phyloP scores from a whole-genome alignment of 108 stramenopile genomes.

The Ochromonas danica region DNA sequence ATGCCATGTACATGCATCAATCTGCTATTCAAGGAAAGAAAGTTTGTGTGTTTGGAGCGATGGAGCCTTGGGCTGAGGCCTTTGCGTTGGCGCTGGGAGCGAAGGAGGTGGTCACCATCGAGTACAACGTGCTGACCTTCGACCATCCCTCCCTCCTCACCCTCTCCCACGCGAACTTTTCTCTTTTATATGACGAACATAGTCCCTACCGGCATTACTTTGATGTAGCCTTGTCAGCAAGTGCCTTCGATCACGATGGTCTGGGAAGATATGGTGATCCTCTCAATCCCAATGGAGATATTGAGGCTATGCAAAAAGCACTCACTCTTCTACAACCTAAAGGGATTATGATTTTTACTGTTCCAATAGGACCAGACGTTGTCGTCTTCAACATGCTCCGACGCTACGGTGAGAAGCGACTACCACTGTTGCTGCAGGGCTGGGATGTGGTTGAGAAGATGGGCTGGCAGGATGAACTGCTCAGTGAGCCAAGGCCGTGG shows the following conservation, averaged over 20 bases:
- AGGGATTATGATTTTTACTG: slow-evolving; percentile 34
- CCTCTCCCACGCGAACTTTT: background rate
- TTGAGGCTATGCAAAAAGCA: slow-evolving; percentile 40
- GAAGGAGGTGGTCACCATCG: slow-evolving; percentile 29
- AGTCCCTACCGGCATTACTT: background rate
- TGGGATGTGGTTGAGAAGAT: slow-evolving; percentile 35
- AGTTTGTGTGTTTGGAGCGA: slow-evolving; percentile 43
- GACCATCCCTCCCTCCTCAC: slow-evolving; percentile 16
- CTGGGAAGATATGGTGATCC: slow-evolving; percentile 55
- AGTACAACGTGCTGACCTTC: slow-evolving; percentile 48
- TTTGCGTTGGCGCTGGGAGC: slow-evolving; percentile 38
- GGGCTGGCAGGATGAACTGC: background rate
- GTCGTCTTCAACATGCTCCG: slow-evolving; percentile 45
- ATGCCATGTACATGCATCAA: background rate
- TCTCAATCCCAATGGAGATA: slow-evolving; percentile 46
- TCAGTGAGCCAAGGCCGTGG: background rate
- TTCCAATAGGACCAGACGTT: slow-evolving; percentile 45
- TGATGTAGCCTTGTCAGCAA: slow-evolving; percentile 20
- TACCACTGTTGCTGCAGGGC: slow-evolving; percentile 39
- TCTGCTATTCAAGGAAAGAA: background rate
- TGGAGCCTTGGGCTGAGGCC: slow-evolving; percentile 37
- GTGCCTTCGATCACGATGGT: slow-evolving; percentile 53
- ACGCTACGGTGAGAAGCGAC: slow-evolving; percentile 37
- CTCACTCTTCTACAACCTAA: background rate
- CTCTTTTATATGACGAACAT: background rate